Percentiles rank a stretch among this genome's conserved stretches.
These are phyloP conservation scores for Amylocystis lapponica DNA, from an alignment of 768 basidiomycete genomes.

Conservation along the genomic window DNA sequence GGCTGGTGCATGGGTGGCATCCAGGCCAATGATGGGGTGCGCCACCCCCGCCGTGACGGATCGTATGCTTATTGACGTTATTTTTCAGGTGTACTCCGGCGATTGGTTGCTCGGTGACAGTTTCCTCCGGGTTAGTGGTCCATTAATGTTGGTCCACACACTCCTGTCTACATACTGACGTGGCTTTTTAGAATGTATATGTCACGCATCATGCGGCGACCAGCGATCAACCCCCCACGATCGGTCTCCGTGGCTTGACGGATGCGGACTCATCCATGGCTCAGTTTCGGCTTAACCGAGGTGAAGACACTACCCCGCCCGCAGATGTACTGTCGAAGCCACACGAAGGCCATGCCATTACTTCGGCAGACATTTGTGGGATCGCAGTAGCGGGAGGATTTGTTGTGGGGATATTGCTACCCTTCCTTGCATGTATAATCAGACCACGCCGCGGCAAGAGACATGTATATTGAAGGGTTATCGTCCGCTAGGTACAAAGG, in stretches of 20 bases:
- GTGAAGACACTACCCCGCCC: slow-evolving; percentile 31
- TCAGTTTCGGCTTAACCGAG: slow-evolving; percentile 38
- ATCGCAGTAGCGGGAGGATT: slow-evolving; percentile 31
- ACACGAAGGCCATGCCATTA: slow-evolving; percentile 8
- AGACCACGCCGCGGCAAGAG: not conserved
- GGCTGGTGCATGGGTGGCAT: slow-evolving; percentile 56
- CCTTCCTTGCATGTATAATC: not conserved
- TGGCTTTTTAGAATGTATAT: slow-evolving; percentile 43
- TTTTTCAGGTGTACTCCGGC: slow-evolving; percentile 40
- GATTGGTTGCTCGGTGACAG: slow-evolving; percentile 61
- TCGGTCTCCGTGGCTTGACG: slow-evolving; percentile 44
- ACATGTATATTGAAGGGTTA: not conserved
- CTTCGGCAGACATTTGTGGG: slow-evolving; percentile 18
- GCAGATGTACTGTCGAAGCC: slow-evolving; percentile 12
- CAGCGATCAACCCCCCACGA: slow-evolving; percentile 31
- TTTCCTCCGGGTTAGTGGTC: slow-evolving; percentile 43
- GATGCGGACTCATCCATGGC: slow-evolving; percentile 30
- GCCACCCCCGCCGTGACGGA: slow-evolving; percentile 18
- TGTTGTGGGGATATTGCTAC: slow-evolving; percentile 27
- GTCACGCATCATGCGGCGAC: slow-evolving; percentile 41
- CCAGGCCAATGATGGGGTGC: slow-evolving; percentile 45
- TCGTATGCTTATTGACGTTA: slow-evolving; percentile 4
- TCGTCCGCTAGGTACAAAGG: slow-evolving; percentile 1
- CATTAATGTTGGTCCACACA: not conserved
- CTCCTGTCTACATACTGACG: slow-evolving; percentile 8